These are phyloP conservation scores for Isabelozyma pseudorhagii DNA, from an alignment of 805 yeast species.

Conservation along the genomic window DNA sequence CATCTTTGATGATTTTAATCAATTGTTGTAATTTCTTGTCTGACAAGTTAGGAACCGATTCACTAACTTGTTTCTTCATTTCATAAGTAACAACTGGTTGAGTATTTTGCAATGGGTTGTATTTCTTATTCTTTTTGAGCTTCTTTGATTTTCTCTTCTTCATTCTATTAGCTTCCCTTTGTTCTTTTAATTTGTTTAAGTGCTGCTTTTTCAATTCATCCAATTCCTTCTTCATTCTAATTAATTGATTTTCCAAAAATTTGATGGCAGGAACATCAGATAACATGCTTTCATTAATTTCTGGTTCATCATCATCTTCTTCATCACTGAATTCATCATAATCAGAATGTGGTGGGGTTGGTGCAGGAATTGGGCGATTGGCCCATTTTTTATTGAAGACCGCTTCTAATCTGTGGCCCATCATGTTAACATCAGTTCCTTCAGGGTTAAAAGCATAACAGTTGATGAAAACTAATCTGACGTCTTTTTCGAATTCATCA, in stretches of 20 bases:
- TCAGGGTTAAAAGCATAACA: conserved; percentile 94
- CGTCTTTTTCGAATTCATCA: conserved; percentile 81
- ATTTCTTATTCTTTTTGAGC: conserved; percentile 12
- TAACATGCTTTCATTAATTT: conserved; percentile 48
- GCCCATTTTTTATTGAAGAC: conserved; percentile 86
- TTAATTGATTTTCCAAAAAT: conserved; percentile 81
- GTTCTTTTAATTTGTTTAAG: conserved; percentile 62
- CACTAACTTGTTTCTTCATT: conserved; percentile 93
- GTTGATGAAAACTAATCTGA: conserved; percentile 78
- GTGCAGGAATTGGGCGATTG: conserved; percentile 59
- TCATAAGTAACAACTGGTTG: conserved; percentile 72
- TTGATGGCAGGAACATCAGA: conserved; percentile 88
- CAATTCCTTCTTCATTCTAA: conserved; percentile 80
- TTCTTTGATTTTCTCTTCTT: conserved; percentile 39
- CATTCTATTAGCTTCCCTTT: conserved; percentile 52
- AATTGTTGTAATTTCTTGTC: conserved; percentile 83
- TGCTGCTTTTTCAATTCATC: conserved; percentile 78
- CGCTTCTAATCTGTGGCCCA: conserved; percentile 91
- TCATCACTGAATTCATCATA: conserved; percentile 24
- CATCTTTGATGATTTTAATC: conserved; percentile 79
- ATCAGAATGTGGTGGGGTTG: conserved; percentile 59
- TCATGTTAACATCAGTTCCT: conserved; percentile 91
- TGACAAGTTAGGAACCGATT: conserved; percentile 71
- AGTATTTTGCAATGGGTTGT: conserved; percentile 10
- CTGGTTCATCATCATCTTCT: conserved; percentile 55